Evolutionary conservation across 225 moss, liverwort and hornwort species (phyloP).

Genomic region (Takakia lepidozioides): DNA sequence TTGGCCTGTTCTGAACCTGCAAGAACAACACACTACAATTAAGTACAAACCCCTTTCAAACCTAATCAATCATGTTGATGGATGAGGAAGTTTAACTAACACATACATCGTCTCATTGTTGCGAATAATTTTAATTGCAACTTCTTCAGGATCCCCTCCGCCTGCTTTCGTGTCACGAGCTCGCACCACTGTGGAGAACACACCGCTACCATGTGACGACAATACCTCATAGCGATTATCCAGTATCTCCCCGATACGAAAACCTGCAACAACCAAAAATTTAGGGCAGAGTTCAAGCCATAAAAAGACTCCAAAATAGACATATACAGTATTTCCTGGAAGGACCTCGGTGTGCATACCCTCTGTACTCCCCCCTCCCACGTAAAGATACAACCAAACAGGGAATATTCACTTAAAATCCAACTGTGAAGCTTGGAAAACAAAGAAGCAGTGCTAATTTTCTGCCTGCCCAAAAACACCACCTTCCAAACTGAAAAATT

Average conservation of each 20-base stretch:
- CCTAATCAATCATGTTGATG: background rate
- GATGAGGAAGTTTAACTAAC: background rate
- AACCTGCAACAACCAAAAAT: slow-evolving; percentile 72
- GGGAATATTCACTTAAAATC: too few species aligned
- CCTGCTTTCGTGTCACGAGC: slow-evolving; percentile 88
- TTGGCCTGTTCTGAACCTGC: slow-evolving; percentile 96
- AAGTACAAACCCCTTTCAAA: background rate
- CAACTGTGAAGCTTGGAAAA: too few species aligned
- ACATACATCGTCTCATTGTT: slow-evolving; percentile 99
- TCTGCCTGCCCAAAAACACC: too few species aligned
- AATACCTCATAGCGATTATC: slow-evolving; percentile 96
- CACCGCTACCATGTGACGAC: slow-evolving; percentile 95
- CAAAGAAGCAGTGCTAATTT: too few species aligned
- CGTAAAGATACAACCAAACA: too few species aligned
- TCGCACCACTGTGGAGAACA: slow-evolving; percentile 98
- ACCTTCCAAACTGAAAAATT: background rate
- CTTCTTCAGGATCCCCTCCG: slow-evolving; percentile 89
- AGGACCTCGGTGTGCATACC: too few species aligned
- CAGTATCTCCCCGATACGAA: slow-evolving; percentile 91
- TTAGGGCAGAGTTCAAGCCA: too few species aligned
- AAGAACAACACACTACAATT: slow-evolving; percentile 1
- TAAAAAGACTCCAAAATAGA: too few species aligned
- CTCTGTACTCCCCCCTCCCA: too few species aligned
- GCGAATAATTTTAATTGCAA: slow-evolving; percentile 99
- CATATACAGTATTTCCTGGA: too few species aligned